phyloP scores from a whole-genome alignment of 257 asterid genomes.

The Scutellaria galericulata region DNA sequence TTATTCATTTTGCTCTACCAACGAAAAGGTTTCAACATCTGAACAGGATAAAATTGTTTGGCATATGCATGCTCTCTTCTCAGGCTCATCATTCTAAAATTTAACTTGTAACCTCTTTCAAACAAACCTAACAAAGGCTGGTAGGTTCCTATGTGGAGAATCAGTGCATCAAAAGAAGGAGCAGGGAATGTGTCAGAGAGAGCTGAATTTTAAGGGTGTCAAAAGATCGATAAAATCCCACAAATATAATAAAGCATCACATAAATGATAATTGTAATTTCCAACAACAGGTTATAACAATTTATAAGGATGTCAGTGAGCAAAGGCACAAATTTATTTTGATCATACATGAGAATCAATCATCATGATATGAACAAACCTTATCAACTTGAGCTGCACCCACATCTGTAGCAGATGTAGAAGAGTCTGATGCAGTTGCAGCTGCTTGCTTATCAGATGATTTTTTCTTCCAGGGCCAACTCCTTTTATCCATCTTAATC shows the following conservation, averaged over 20 bases:
- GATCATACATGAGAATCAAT: constrained; percentile 12
- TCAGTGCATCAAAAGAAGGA: background rate
- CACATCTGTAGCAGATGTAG: constrained; percentile 46
- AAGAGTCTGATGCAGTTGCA: constrained; percentile 45
- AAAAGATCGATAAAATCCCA: background rate
- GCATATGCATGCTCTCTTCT: background rate
- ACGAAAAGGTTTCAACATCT: background rate
- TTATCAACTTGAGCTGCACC: constrained; percentile 53
- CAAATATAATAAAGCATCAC: background rate
- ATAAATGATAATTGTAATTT: too few species aligned
- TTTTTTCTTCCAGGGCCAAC: constrained; percentile 99
- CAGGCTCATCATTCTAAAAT: background rate
- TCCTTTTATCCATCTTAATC: constrained; percentile 74
- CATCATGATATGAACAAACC: constrained; percentile 45
- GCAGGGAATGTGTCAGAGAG: background rate
- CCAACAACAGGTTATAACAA: background rate
- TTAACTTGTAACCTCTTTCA: background rate
- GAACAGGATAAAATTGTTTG: background rate
- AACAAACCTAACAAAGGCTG: background rate
- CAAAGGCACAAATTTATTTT: background rate
- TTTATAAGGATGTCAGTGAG: constrained; percentile 16
- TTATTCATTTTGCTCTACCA: background rate
- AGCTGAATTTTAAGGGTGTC: background rate
- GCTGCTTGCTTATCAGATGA: constrained; percentile 72
- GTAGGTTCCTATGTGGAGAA: background rate